A percentile compares a stretch with the other conserved stretches of the same genome.
These are phyloP conservation scores for Candida verbasci DNA, from an alignment of 805 yeast genomes.

Conservation along the genomic window DNA sequence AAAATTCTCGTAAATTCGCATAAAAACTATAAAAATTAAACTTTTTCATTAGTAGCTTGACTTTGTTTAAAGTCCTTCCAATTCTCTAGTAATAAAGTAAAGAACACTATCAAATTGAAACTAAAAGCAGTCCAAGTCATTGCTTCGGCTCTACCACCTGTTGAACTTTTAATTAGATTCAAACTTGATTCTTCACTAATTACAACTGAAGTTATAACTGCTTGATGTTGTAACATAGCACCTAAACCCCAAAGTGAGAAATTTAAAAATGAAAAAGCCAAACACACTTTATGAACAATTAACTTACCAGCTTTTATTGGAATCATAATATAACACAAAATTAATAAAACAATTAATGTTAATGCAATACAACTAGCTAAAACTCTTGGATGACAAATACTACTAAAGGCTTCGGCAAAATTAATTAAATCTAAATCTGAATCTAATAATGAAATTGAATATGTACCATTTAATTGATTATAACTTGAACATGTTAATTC, in stretches of 20 bases:
- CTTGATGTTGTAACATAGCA: constrained; percentile 60
- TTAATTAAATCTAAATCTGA: constrained; percentile 39
- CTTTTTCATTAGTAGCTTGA: constrained; percentile 3
- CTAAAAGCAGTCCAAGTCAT: constrained; percentile 61
- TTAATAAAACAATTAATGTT: constrained; percentile 35
- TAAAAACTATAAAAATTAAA: not conserved
- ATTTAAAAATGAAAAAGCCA: constrained; percentile 25
- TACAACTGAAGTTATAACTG: constrained; percentile 40
- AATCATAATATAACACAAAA: constrained; percentile 39
- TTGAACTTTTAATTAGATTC: constrained; percentile 38
- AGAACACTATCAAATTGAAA: constrained; percentile 37
- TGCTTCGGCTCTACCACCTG: constrained; percentile 50
- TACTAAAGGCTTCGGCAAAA: constrained; percentile 42
- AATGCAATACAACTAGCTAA: constrained; percentile 47
- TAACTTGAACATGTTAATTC: constrained; percentile 34
- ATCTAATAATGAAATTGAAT: constrained; percentile 2
- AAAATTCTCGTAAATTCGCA: too few species aligned
- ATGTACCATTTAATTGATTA: constrained; percentile 15
- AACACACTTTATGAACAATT: constrained; percentile 12
- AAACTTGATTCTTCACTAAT: constrained; percentile 49
- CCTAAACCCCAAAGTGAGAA: constrained; percentile 60
- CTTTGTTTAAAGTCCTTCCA: constrained; percentile 3
- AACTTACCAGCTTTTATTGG: constrained; percentile 48
- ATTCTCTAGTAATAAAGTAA: constrained; percentile 29
- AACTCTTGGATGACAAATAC: constrained; percentile 51